Evolutionary conservation across 148 eudicot genomes (phyloP), one percentile per base, ranked within the genome.

Genomic region (Gaultheria prostrata): DNA sequence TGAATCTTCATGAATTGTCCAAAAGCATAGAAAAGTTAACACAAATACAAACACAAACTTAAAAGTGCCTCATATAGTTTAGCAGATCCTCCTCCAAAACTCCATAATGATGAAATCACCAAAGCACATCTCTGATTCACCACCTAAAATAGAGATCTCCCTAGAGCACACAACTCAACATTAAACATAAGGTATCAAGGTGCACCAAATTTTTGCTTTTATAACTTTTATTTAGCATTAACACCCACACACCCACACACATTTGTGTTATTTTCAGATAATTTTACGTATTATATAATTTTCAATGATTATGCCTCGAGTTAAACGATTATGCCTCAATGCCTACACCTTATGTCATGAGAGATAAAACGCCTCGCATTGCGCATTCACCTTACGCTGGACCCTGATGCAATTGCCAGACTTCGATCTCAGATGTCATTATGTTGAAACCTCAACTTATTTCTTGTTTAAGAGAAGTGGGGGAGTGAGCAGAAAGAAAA

Each of bases 1-100:
- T 39, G 77, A 73, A 39, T 35, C 35, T 71, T 73, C 26, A 33
- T 35, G 46, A 4, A 39, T 20, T 17, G 8, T 39, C 15, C 3
- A 12, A 73, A 73, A 39, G 77, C 43, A 17, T 39, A 39, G 26
- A 73, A 39, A 72, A 39, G 43, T 8, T 4, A 71, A 39, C 48
- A 73, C 48, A 73, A 73, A 72, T 20, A 73, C 7, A 14, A 71
- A 39, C 48, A 73, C 24, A 39, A 73, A 43, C 77, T 73, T 73
- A 1, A 8, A 71, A 71, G 48, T 32, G 76, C 45, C 17, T 71
- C 46, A 1, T 32, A 71, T 14, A 35, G 76, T 39, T 73, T 73
- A 43, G 75, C 46, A 73, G 10, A 61, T 21, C 6, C 8, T 21
- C 69, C 10, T 8, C 8, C 69, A 8, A n/a, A 61, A 73, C 77